Evolutionary conservation across 768 basidiomycete species (phyloP), one percentile per base, ranked within the genome.

Genomic region (Tylopilus cervinicoccineus): DNA sequence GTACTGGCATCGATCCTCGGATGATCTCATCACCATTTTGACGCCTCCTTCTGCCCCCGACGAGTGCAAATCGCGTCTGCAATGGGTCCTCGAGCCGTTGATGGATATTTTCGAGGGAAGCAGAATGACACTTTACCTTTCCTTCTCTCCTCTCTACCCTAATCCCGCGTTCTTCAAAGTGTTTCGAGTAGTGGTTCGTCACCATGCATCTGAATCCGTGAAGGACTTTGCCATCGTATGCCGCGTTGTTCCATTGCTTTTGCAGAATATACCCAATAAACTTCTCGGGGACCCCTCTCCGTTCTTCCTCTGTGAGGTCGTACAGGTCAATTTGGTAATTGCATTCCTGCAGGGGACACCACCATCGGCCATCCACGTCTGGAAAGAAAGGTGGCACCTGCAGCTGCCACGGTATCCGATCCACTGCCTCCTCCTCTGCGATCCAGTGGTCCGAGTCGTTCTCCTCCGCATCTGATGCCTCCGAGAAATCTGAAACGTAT

Each of bases 401-500:
- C 40, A 72, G 60, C 41, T 66, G 65, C 32, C 56, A 53, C 4
- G 77, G 79, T 38, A 80, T 62, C 13, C 28, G 69, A 39, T 33
- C 51, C 47, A 39, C 53, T 53, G 54, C 63, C 46, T 38, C 45
- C 20, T 65, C 68, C 17, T 46, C 48, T 32, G 51, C 45, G 11
- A 42, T 3, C 1, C 17, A 17, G 8, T 60, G 43, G 33, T 64
- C 63, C 38, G 73, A 69, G 36, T 74, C 73, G 2, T 74, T 63
- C n/a, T 65, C 70, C 6, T 73, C 67, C 12, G 65, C 66, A 19
- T 76, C 74, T 5, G 80, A 80, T 7, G 62, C 57, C n/a, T 76
- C 74, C 11, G 77, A 78, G 58, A 83, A 84, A 56, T 84, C 82
- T 0, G 77, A 71, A 57, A 78, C 79, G 52, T 83, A 83, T 11